These are phyloP conservation scores for Erodium moschatum DNA, from an alignment of 441 rosid species.

Conservation along the genomic window DNA sequence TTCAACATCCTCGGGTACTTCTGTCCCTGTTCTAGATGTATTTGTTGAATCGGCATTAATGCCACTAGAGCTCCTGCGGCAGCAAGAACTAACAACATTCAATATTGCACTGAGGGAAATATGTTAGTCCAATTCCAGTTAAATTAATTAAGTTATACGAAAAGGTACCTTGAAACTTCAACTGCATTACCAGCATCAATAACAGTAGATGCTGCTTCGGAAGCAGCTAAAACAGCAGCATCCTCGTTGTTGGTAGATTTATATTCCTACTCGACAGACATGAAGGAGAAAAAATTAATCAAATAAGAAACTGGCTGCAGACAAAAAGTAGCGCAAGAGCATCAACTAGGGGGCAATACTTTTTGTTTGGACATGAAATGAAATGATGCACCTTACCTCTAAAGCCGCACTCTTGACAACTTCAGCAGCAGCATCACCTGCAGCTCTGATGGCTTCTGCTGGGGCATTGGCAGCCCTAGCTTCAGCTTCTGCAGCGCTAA, in stretches of 20 bases:
- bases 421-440: slow-evolving; percentile 93
- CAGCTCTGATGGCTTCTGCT: slow-evolving; percentile 81
- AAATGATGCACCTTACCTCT: slow-evolving; percentile 34
- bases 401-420: slow-evolving; percentile 81
- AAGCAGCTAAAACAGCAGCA: slow-evolving; percentile 86
- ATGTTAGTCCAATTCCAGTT: slow-evolving; percentile 15
- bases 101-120: slow-evolving; percentile 15
- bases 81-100: slow-evolving; percentile 20
- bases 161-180: slow-evolving; percentile 66
- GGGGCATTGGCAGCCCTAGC: slow-evolving; percentile 86
- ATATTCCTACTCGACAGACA: slow-evolving; percentile 45
- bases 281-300: slow-evolving; percentile 12
- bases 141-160: not conserved
- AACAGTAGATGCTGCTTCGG: slow-evolving; percentile 83
- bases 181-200: slow-evolving; percentile 74
- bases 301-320: slow-evolving; percentile 10
- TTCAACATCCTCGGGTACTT: slow-evolving; percentile 39
- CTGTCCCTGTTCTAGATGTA: slow-evolving; percentile 32
- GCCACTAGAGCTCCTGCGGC: slow-evolving; percentile 42
- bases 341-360: not conserved
- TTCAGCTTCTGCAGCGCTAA: slow-evolving; percentile 92
- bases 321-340: slow-evolving; percentile 5
- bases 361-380: not conserved
- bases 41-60: slow-evolving; percentile 34
- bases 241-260: slow-evolving; percentile 62